Base-by-base conservation (phyloP, 208 protist genomes). In the Acanthamoeba castellanii region DNA sequence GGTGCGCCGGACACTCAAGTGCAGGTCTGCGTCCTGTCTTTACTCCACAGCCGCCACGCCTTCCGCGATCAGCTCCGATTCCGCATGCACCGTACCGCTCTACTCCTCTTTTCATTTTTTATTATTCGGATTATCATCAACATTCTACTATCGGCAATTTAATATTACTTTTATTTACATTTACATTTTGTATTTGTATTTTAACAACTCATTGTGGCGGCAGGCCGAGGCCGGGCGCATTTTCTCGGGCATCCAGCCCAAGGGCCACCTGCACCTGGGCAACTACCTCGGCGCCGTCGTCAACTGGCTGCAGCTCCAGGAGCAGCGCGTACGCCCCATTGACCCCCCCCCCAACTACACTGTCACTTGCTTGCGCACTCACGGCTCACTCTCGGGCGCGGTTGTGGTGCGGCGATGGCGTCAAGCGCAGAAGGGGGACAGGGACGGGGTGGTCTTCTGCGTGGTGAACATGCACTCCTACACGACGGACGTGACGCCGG, bases 241-340 rank as follows among this genome's bases (percentile, higher is more conserved):
- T 30, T 97, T 97, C 37, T 97, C 96, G 59, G 97, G 97, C 13
- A 97, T 97, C 78, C 97, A 97, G 95, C 96, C 97, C 11, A 97
- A 96, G 59, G 95, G 95, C 55, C 95, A 74, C 22, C 59, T 97
- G 57, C 96, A 97, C 95, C 59, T 97, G 27, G 97, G 97, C 37
- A 97, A 97, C 84, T 97, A 97, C 61, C 78, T 97, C 22, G 97
- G 97, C 57, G 96, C 97, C 25, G 84, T 97, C 47, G 9, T 70
- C 50, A 95, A 97, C 84, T 97, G 97, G 97, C 72, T 96, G 18
- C 74, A 94, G 27, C 55, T 97, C n/a, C 96, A 97, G 93, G 85
- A 96, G 22, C 30, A 94, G 57, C 59, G 88, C n/a, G 59, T 66
- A 61, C 50, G 72, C 74, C 16, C 42, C 34, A 8, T 4, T 94